phyloP scores from a whole-genome alignment of 1,139 yeast genomes.

The Suzukiozyma palmioleophila region DNA sequence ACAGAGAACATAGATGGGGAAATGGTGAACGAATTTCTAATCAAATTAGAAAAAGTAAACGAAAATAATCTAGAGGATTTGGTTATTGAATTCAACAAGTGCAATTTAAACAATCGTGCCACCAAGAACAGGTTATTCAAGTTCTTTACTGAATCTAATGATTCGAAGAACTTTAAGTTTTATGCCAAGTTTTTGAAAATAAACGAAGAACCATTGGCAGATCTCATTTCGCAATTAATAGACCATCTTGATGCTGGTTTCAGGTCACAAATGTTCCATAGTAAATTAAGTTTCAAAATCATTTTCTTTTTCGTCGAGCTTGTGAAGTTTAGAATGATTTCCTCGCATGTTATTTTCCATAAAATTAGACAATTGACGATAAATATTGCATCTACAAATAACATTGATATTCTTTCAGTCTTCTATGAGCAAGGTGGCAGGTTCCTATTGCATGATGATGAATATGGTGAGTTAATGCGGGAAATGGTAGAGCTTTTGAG shows the following conservation, averaged over 20 bases:
- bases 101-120: slow-evolving; percentile 64
- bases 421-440: slow-evolving; percentile 76
- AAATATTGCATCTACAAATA: slow-evolving; percentile 48
- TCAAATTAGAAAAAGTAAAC: slow-evolving; percentile 38
- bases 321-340: slow-evolving; percentile 73
- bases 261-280: slow-evolving; percentile 53
- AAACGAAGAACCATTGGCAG: slow-evolving; percentile 45
- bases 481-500: slow-evolving; percentile 60
- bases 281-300: slow-evolving; percentile 49
- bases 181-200: slow-evolving; percentile 70
- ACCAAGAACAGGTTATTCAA: slow-evolving; percentile 58
- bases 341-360: slow-evolving; percentile 67
- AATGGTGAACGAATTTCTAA: slow-evolving; percentile 40
- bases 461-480: slow-evolving; percentile 55
- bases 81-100: slow-evolving; percentile 51
- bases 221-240: slow-evolving; percentile 53
- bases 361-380: slow-evolving; percentile 56
- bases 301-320: slow-evolving; percentile 69
- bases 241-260: slow-evolving; percentile 56
- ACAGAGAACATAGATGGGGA: slow-evolving; percentile 32
- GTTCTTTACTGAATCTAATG: slow-evolving; percentile 49
- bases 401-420: slow-evolving; percentile 61
- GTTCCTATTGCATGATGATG: slow-evolving; percentile 58
- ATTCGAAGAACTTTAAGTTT: slow-evolving; percentile 39
- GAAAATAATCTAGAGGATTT: slow-evolving; percentile 54